A percentile compares a stretch with the other conserved stretches of the same genome.
These are phyloP conservation scores for Diddensiella santjacobensis DNA, from an alignment of 805 yeast species.

Conservation along the genomic window DNA sequence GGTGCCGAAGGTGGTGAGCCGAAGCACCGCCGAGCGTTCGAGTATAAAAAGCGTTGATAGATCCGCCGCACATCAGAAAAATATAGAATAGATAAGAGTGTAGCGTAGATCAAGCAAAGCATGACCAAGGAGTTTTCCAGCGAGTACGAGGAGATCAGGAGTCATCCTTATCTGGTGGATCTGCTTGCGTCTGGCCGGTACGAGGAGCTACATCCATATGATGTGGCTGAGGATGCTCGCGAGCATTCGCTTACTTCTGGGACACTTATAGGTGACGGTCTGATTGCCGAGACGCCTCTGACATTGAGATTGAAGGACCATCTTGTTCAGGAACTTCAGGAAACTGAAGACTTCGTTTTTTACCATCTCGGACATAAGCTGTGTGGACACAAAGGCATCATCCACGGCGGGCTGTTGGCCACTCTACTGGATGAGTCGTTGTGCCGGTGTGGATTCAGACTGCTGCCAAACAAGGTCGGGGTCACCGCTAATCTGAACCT, in stretches of 20 bases:
- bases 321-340: conserved; percentile 16
- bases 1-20: no score
- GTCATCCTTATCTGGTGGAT: conserved; percentile 24
- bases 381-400: conserved; percentile 63
- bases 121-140: conserved; percentile 13
- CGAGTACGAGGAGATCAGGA: conserved; percentile 11
- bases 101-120: not conserved
- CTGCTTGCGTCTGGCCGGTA: conserved; percentile 21
- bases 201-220: conserved; percentile 19
- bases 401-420: conserved; percentile 85
- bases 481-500: conserved; percentile 79
- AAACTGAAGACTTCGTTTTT: conserved; percentile 52
- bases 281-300: conserved; percentile 24
- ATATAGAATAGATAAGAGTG: not conserved
- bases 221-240: conserved; percentile 1
- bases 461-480: conserved; percentile 75
- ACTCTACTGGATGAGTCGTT: conserved; percentile 83
- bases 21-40: not conserved
- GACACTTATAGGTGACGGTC: conserved; percentile 20
- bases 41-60: not conserved
- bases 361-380: conserved; percentile 67
- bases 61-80: no score
- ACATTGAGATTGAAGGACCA: conserved; percentile 19
- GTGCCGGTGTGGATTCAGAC: conserved; percentile 80
- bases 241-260: conserved; percentile 26